Conservation (phyloP, 2,329 filamentous ascomycete genomes). For the Lomentospora prolificans region DNA sequence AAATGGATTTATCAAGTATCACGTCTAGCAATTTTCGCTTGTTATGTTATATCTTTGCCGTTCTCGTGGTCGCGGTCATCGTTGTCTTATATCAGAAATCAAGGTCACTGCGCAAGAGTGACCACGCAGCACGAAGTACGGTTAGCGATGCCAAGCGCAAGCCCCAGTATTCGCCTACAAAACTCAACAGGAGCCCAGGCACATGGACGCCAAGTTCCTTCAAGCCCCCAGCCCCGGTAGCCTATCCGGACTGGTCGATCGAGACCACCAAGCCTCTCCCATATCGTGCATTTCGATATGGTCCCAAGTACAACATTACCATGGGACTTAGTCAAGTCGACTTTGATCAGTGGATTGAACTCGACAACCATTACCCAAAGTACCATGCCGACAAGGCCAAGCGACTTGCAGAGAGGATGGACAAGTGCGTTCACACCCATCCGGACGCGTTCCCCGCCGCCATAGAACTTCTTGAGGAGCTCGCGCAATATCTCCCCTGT, state of each 20-base stretch:
- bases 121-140: neutral
- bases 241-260: conserved; percentile 62
- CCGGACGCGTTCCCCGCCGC: conserved; percentile 63
- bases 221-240: conserved; percentile 45
- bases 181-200: neutral
- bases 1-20: too few relatives aligned
- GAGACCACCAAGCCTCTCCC: conserved; percentile 61
- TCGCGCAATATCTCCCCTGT: conserved; percentile 59
- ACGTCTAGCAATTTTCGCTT: too few relatives aligned
- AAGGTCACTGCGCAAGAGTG: neutral
- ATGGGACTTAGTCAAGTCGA: conserved; percentile 66
- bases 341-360: conserved; percentile 71
- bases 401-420: conserved; percentile 56
- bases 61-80: neutral
- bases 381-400: conserved; percentile 63
- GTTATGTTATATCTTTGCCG: neutral
- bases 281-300: conserved; percentile 70
- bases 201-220: conserved; percentile 40
- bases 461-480: conserved; percentile 65
- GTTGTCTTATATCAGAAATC: neutral
- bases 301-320: conserved; percentile 65
- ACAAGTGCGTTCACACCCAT: conserved; percentile 58
- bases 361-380: conserved; percentile 67
- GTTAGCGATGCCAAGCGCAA: neutral
- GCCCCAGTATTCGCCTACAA: neutral